Evolutionary conservation across 2,329 filamentous ascomycete species (phyloP), one percentile per base, ranked within the genome.

Genomic region (Curvularia verruculosa): DNA sequence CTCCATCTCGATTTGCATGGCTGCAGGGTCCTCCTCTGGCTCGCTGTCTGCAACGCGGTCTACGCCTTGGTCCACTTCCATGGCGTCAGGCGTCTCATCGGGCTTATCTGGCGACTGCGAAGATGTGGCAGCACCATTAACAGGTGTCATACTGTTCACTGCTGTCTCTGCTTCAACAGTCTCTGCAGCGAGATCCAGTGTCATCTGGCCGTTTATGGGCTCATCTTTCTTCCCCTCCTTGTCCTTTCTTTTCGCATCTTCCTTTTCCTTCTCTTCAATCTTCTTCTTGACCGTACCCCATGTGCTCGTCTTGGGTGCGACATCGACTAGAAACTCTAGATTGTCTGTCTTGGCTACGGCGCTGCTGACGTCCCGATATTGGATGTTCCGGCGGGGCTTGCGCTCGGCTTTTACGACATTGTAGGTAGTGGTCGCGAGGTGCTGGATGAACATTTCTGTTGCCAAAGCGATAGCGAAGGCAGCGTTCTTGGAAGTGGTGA

Each of bases 361-460:
- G 70, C 87, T 90, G 66, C 93, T 92, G 40, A 99, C 84, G 77
- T 99, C 95, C 73, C 91, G 91, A 81, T 99, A 99, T 76, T 98
- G 95, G 60, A 99, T 89, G 71, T 96, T 97, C 59, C 93, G 87
- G 54, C 95, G 85, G 5, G 94, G 94, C 76, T 98, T 98, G 68
- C 89, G 86, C 78, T 98, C 95, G 1, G 92, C 85, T 73, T 95
- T 96, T 68, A 93, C 90, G 69, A 96, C 90, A 70, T 90, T 93
- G 75, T 96, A 88, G 24, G 89, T 89, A 75, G 96, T 90, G 61
- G 89, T 85, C 19, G 93, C 88, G 24, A 99, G 85, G 75, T 98
- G 90, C 76, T 96, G 92, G 65, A 99, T 89, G 80, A 99, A 98
- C 84, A 96, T 88, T 79, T 99, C 95, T 3, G 95, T 93, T 21